A percentile compares a stretch with the other conserved stretches of the same genome.
Conservation (phyloP, 2,329 filamentous ascomycete species). For the Paraphaeosphaeria sporulosa region DNA sequence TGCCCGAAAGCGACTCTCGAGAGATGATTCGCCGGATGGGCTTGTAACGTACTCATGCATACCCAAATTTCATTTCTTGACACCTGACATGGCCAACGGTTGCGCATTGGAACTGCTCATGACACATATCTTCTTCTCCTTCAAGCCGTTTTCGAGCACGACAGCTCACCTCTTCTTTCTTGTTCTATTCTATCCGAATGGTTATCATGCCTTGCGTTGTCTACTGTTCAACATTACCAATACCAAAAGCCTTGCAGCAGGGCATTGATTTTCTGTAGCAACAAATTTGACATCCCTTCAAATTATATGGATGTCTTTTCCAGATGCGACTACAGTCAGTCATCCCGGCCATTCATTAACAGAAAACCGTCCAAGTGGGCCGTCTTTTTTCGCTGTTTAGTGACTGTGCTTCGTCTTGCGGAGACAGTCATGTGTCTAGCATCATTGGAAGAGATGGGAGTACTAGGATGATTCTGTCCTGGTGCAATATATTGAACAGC, state of each 20-base stretch:
- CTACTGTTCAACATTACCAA: background rate
- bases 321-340: background rate
- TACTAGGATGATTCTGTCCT: background rate
- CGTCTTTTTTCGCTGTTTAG: too few species aligned
- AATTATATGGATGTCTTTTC: too few species aligned
- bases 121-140: background rate
- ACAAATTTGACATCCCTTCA: too few species aligned
- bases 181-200: background rate
- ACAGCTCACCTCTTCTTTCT: background rate
- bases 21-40: slow-evolving; percentile 45
- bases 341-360: background rate
- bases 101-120: background rate
- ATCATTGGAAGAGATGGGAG: background rate
- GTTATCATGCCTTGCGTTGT: background rate
- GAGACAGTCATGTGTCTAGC: background rate
- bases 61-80: background rate
- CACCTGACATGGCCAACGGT: background rate
- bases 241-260: too few species aligned
- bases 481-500: background rate
- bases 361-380: too few species aligned
- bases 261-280: too few species aligned
- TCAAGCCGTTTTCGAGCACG: background rate
- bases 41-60: slow-evolving; percentile 22
- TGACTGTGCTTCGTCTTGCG: too few species aligned
- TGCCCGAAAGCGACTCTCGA: slow-evolving; percentile 38